Evolutionary conservation across 805 yeast species (phyloP).

Genomic region (Metschnikowia picachoensis): DNA sequence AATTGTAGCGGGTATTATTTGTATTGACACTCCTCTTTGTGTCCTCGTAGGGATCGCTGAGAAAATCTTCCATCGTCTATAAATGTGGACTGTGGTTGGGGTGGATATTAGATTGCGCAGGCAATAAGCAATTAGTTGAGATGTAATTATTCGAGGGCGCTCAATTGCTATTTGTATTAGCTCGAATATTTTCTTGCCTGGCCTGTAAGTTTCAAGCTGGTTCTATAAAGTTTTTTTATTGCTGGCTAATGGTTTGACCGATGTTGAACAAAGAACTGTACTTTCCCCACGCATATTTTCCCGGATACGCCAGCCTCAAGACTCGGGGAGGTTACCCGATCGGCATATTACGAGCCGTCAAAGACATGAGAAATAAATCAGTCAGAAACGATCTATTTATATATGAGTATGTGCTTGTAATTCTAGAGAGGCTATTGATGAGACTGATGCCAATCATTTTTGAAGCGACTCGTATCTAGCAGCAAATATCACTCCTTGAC

Average conservation of each 20-base stretch:
- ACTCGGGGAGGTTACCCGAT: slow-evolving; percentile 8
- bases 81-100: neutral
- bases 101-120: too few relatives aligned
- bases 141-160: neutral
- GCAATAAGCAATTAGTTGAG: too few relatives aligned
- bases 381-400: too few relatives aligned
- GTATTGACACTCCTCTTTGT: slow-evolving; percentile 1
- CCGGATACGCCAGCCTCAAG: slow-evolving; percentile 8
- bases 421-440: too few relatives aligned
- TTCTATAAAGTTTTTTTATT: neutral
- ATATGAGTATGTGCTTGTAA: too few relatives aligned
- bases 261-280: neutral
- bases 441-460: too few relatives aligned
- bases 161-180: neutral
- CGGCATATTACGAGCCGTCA: neutral
- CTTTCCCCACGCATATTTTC: slow-evolving; percentile 2
- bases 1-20: neutral
- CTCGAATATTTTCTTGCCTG: too few relatives aligned
- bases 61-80: slow-evolving; percentile 11
- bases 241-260: slow-evolving; percentile 1
- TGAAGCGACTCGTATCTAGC: too few relatives aligned
- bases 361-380: too few relatives aligned
- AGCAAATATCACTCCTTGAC: too few relatives aligned
- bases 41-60: slow-evolving; percentile 12
- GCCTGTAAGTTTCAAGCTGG: neutral